A percentile compares a stretch with the other conserved stretches of the same genome.
Conservation (phyloP, 306 rosid species). For the Mucuna pruriens region DNA sequence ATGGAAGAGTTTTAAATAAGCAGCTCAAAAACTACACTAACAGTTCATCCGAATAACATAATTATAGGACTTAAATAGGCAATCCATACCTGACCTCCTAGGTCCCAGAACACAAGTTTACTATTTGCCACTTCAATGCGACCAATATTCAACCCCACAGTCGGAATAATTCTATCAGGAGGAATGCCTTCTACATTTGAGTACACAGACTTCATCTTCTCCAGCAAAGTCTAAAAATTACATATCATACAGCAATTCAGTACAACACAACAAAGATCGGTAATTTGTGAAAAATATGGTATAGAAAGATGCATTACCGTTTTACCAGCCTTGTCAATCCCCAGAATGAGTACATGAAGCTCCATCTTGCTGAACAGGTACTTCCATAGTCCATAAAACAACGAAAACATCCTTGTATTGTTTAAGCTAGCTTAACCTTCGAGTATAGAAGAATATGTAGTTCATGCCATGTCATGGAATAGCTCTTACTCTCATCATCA, state of each 20-base stretch:
- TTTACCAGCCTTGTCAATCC: constrained; percentile 99
- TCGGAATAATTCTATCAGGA: constrained; percentile 97
- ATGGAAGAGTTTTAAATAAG: constrained; percentile 24
- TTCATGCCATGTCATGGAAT: constrained; percentile 47
- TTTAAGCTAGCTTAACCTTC: constrained; percentile 48
- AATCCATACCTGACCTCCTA: constrained; percentile 94
- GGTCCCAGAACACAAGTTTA: constrained; percentile 97
- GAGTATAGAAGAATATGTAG: constrained; percentile 41
- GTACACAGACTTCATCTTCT: constrained; percentile 88
- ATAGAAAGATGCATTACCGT: constrained; percentile 63
- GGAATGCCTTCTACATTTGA: constrained; percentile 87
- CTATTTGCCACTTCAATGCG: constrained; percentile 83
- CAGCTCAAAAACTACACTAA: constrained; percentile 29
- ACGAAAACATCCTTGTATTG: constrained; percentile 75
- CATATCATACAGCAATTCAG: constrained; percentile 17
- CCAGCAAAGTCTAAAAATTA: constrained; percentile 80
- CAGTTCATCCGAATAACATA: constrained; percentile 3
- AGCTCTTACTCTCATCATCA: constrained; percentile 25
- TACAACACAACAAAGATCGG: constrained; percentile 20
- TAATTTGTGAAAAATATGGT: constrained; percentile 19
- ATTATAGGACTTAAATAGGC: constrained; percentile 11
- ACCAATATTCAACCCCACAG: constrained; percentile 98
- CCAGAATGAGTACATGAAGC: constrained; percentile 96
- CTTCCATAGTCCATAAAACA: constrained; percentile 97
- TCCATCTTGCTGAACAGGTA: constrained; percentile 85